Percentiles rank a stretch among this genome's conserved stretches.
phyloP scores from a whole-genome alignment of 371 early-diverging fungal genomes.

The Circinella minor region DNA sequence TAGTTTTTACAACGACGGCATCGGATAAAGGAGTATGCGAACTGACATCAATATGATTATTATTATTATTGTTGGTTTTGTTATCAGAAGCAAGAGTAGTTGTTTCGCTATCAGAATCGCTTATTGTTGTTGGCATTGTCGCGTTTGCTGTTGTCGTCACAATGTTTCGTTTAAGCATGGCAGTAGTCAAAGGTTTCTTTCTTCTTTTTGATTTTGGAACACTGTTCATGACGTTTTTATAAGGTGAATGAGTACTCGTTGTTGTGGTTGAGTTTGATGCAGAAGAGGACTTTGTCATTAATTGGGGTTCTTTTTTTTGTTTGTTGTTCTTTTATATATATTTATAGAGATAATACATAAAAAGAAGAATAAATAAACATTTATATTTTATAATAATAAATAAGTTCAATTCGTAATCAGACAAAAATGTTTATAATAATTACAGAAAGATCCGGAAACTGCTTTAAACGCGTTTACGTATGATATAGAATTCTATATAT shows the following conservation, averaged over 20 bases:
- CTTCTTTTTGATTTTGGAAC: conserved; percentile 13
- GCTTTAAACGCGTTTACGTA: too few species aligned
- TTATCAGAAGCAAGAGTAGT: background rate
- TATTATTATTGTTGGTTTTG: too few species aligned
- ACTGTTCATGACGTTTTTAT: conserved; percentile 10
- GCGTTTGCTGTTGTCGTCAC: background rate
- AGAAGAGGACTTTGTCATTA: conserved; percentile 7
- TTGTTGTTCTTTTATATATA: too few species aligned
- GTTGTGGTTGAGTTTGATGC: conserved; percentile 3
- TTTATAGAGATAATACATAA: too few species aligned
- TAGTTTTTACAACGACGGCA: background rate
- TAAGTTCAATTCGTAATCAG: too few species aligned
- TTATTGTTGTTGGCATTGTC: background rate
- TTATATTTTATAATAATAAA: too few species aligned
- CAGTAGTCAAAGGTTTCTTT: conserved; percentile 5
- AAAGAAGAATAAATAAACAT: too few species aligned
- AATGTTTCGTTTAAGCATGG: conserved; percentile 5
- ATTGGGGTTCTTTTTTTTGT: background rate
- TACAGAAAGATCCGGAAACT: too few species aligned
- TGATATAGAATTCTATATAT: too few species aligned
- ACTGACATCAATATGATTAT: too few species aligned
- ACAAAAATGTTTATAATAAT: too few species aligned
- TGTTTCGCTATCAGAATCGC: background rate
- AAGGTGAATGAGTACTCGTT: conserved; percentile 5
- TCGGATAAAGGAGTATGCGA: background rate